Evolutionary conservation across 495 filamentous ascomycete species (phyloP), one percentile per base, ranked within the genome.

Genomic region (Penicillium herquei): DNA sequence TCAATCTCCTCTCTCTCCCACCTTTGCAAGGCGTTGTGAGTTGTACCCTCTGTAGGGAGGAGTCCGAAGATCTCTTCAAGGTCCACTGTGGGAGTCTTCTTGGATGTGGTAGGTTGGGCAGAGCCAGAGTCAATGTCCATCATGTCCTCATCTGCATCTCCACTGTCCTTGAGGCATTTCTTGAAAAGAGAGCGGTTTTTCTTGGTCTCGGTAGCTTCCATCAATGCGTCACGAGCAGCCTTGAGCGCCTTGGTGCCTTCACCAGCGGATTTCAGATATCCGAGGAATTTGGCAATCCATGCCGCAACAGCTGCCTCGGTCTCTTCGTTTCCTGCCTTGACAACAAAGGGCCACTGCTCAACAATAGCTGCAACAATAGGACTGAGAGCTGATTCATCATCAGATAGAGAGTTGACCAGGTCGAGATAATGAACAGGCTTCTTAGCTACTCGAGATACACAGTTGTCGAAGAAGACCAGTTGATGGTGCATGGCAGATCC

Each of bases 1-100:
- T 87, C 86, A 0, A 89, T 70, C 5, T 91, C 87, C 56, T 93
- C 88, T 46, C 81, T 76, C 48, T 82, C 77, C 91, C 91, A 96
- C 58, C 77, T 84, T 32, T 81, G 71, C 16, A 78, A 40, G 13
- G 62, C 73, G 39, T 74, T 72, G 39, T 74, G 74, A 30, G 68
- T 71, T 18, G 63, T 72, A n/a, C 70, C 71, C 59, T 76, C 74
- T 0, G 57, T 63, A 12, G 76, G 74, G 39, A 78, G 51, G 37
- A 61, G 54, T 7, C 76, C 76, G 44, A 75, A 78, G 3, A 77
- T 69, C 33, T 75, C 73, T 21, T 71, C 59, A 0, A 78, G 61
- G 30, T 76, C 70, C 12, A 73, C 61, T 10, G 57, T 34, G 11
- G 55, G 45, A 31, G 56, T 26, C 13, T 64, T 63, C 3, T 42